Conservation (phyloP, 208 protist genomes). For the Leishmania martiniquensis region DNA sequence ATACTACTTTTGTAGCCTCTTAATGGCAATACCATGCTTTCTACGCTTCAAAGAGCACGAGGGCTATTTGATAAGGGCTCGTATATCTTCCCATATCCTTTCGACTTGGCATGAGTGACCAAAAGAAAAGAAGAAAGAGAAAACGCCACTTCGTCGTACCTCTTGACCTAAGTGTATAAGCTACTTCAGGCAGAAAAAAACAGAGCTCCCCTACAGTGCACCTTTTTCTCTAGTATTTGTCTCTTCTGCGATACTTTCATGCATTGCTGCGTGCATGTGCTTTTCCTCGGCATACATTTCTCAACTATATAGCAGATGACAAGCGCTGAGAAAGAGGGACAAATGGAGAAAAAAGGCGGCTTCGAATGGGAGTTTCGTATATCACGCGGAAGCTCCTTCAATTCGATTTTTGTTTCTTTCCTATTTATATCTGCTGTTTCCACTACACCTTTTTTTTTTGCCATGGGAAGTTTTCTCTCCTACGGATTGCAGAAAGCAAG, state of each 20-base stretch:
- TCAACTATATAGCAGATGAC: not conserved
- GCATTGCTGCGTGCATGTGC: not conserved
- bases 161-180: too few species aligned
- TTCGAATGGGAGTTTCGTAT: not conserved
- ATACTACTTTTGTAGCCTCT: not conserved
- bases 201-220: not conserved
- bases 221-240: too few species aligned
- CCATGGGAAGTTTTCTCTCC: too few species aligned
- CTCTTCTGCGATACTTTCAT: too few species aligned
- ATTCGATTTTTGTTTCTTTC: constrained; percentile 3
- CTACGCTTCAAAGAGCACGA: not conserved
- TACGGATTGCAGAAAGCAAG: not conserved
- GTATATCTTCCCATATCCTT: not conserved
- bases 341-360: constrained; percentile 4
- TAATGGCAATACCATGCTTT: not conserved
- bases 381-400: not conserved
- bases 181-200: too few species aligned
- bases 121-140: not conserved
- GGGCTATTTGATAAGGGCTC: not conserved
- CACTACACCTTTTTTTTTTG: too few species aligned
- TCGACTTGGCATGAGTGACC: not conserved
- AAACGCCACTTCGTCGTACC: too few species aligned
- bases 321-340: not conserved
- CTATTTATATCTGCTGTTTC: too few species aligned
- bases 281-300: not conserved